Conservation (phyloP, 106 monocot genomes). For the Ottelia alismoides region DNA sequence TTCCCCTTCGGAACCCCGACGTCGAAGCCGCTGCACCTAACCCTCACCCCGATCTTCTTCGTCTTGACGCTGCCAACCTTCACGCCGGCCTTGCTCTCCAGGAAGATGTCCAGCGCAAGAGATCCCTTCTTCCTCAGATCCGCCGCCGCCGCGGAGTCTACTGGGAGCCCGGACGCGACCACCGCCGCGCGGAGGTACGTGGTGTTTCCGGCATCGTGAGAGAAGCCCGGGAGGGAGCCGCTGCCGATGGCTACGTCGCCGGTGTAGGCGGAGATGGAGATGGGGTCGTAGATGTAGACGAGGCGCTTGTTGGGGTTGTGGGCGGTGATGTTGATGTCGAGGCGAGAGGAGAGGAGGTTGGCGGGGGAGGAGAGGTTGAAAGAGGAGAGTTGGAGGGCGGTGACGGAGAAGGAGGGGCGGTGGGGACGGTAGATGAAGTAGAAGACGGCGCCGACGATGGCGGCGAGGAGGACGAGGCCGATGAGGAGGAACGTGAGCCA, state of each 20-base stretch:
- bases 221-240: slow-evolving; percentile 28
- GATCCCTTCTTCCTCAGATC: slow-evolving; percentile 38
- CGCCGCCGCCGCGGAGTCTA: slow-evolving; percentile 20
- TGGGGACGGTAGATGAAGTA: slow-evolving; percentile 53
- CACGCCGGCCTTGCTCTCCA: slow-evolving; percentile 61
- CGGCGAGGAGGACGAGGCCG: slow-evolving; percentile 40
- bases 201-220: slow-evolving; percentile 21
- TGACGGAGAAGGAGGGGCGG: slow-evolving; percentile 40
- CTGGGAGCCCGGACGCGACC: slow-evolving; percentile 3
- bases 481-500: slow-evolving; percentile 26
- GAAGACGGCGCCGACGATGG: slow-evolving; percentile 42
- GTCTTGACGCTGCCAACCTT: slow-evolving; percentile 41
- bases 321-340: slow-evolving; percentile 32
- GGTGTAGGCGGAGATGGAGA: slow-evolving; percentile 20
- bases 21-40: slow-evolving; percentile 33
- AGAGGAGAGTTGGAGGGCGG: slow-evolving; percentile 22
- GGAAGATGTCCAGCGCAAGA: slow-evolving; percentile 24
- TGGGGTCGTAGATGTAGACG: slow-evolving; percentile 34
- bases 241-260: slow-evolving; percentile 14
- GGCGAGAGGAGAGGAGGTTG: slow-evolving; percentile 12
- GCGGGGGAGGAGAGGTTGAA: slow-evolving; percentile 29
- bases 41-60: slow-evolving; percentile 37
- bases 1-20: slow-evolving; percentile 40
- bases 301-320: slow-evolving; percentile 52
- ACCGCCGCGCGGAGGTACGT: slow-evolving; percentile 22